A percentile compares a stretch with the other conserved stretches of the same genome.
Evolutionary conservation across 75 land plant genomes (phyloP).

Genomic region (Chamaecyparis obtusa): DNA sequence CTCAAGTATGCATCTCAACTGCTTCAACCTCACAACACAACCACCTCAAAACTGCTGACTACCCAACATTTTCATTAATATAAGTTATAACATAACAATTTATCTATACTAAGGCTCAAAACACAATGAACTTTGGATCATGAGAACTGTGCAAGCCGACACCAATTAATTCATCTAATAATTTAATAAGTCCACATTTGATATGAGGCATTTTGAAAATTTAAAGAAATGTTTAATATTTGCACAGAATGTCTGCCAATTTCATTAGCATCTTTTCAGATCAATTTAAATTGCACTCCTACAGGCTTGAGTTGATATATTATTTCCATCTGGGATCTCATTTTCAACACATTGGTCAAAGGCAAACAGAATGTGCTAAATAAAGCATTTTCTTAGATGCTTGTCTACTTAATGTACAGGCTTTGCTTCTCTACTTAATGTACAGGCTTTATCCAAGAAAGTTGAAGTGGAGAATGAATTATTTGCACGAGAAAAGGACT

Average conservation of each 20-base stretch:
- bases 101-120: no score
- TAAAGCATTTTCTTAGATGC: background rate
- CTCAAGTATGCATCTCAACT: no score
- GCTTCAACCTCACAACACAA: no score
- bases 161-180: background rate
- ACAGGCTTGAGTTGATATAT: background rate
- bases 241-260: background rate
- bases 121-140: no score
- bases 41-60: no score
- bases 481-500: constrained; percentile 39
- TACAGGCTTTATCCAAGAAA: constrained; percentile 64
- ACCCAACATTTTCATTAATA: no score
- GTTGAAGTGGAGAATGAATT: constrained; percentile 60
- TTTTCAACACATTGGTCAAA: background rate
- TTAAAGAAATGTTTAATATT: background rate
- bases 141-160: no score
- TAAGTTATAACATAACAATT: no score
- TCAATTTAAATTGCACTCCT: background rate
- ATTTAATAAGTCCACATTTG: background rate
- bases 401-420: constrained; percentile 26
- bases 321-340: background rate
- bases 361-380: background rate
- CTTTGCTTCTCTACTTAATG: constrained; percentile 11
- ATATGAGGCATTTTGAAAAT: background rate
- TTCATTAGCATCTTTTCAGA: background rate